Evolutionary conservation across 1,284 basidiomycete species (phyloP), one percentile per base, ranked within the genome.

Genomic region (Ceraceosorus guamensis): DNA sequence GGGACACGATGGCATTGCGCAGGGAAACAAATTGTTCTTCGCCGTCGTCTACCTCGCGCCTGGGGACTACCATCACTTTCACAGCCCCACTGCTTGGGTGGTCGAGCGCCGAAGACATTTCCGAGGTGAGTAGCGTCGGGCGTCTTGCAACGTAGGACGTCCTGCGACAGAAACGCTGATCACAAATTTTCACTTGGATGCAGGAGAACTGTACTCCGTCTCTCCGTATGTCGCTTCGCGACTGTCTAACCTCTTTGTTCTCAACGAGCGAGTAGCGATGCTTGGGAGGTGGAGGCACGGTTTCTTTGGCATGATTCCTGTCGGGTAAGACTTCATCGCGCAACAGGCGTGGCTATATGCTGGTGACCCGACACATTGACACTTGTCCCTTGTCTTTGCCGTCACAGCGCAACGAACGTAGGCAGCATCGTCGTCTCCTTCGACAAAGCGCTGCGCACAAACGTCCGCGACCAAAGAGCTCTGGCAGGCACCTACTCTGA

Each of bases 21-120:
- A 69, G n/a, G 88, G 87, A 11, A 87, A 93, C 75, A 83, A 85
- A 49, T 83, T 97, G 41, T 93, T 85, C 80, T 98, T 97, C 78
- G 81, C 87, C 47, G 93, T 98, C 69, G 87, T 98, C 65, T 99
- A 99, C 79, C 87, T 99, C 54, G 93, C 93, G 1, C 93, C 93
- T 0, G 95, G 95, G 1, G 95, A 99, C 78, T 98, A 98, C 77
- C 93, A 98, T 75, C 85, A 91, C 41, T 99, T 96, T 83, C 93
- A 99, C 79, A 88, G 86, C 61, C 92, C 95, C 0, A 85, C 89
- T 2, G 86, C 88, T 4, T 97, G 93, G 95, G 91, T 98, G 6
- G 95, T 96, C 24, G 92, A 99, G 80, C 87, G 89, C 68, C 81
- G 93, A 55, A 80, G 93, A 33, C 93, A 99, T 77, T 98, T 99